These are phyloP conservation scores for Penicillium coprophilum DNA, from an alignment of 495 filamentous ascomycete species.

Conservation along the genomic window DNA sequence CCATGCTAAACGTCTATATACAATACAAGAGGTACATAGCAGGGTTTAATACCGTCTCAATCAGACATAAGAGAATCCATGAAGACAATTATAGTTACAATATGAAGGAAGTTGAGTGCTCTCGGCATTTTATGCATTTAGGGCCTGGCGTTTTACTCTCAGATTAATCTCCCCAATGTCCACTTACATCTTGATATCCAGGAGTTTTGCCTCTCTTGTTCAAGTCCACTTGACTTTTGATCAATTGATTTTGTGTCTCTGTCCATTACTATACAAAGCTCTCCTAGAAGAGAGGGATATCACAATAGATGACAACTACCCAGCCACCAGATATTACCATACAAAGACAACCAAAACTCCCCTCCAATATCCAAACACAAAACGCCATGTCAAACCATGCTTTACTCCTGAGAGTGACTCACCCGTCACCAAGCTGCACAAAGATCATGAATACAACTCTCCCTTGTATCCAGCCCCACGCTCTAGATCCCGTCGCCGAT, in stretches of 20 bases:
- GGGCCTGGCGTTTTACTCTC: neutral
- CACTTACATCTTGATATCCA: neutral
- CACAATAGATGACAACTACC: constrained; percentile 9
- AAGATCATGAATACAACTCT: constrained; percentile 41
- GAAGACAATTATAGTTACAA: neutral
- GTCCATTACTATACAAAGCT: constrained; percentile 5
- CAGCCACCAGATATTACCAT: neutral
- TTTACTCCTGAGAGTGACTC: neutral
- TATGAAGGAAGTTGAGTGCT: neutral
- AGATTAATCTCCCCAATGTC: neutral
- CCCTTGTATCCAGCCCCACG: constrained; percentile 41
- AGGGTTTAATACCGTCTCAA: neutral
- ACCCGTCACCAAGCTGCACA: neutral
- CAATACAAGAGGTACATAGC: neutral
- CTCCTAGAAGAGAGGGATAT: constrained; percentile 14
- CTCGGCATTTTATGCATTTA: neutral
- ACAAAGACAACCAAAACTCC: constrained; percentile 20
- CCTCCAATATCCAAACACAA: constrained; percentile 1
- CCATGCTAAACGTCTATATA: neutral
- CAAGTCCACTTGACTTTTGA: neutral
- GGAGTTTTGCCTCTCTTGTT: neutral
- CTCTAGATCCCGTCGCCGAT: constrained; percentile 45
- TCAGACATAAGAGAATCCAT: neutral
- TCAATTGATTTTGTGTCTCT: neutral
- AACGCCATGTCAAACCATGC: neutral